Evolutionary conservation across 306 rosid genomes (phyloP), one percentile per base, ranked within the genome.

Genomic region (Dryas octopetala): DNA sequence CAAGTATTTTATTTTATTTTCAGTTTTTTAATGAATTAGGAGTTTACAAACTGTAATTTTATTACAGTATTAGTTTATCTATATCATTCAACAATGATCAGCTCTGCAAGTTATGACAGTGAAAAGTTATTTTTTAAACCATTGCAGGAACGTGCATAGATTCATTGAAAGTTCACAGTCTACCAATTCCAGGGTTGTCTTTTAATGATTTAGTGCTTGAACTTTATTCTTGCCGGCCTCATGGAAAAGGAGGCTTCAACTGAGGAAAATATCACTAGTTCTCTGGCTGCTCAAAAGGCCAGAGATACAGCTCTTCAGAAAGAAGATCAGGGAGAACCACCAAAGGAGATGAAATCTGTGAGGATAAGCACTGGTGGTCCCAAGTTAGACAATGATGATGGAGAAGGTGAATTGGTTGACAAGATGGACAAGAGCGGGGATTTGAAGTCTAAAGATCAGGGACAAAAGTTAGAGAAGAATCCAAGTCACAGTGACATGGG

Each of bases 181-280:
- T 38, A 15, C 43, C 47, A 17, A 17, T 11, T 16, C 2, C 14
- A 13, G 60, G 6, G 62, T 26, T 48, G 19, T 75, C 17, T 82
- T 55, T 55, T 45, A 63, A 51, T 81, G 81, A 41, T 40, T 64
- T 82, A 68, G 78, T 26, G 16, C 72, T 54, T 68, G 66, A 68
- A 65, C 66, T 55, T 51, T 68, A 50, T 81, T 50, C 59, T 83
- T 78, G 71, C 67, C 72, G 68, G 64, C 16, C 8, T 80, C 32
- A 89, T 88, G 89, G 89, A 83, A 76, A 77, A 79, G 62, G 61
- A 73, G 75, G 83, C 76, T 45, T 77, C 47, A 17, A 60, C 50
- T 69, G 76, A 70, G 74, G 70, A 76, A 63, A 79, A 62, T 50
- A 79, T 62, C 68, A 57, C 75, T 64, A 73, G 70, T 74, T 68